Evolutionary conservation across 2,329 filamentous ascomycete species (phyloP), one percentile per base, ranked within the genome.

Genomic region (Teratosphaeriaceae sp.): DNA sequence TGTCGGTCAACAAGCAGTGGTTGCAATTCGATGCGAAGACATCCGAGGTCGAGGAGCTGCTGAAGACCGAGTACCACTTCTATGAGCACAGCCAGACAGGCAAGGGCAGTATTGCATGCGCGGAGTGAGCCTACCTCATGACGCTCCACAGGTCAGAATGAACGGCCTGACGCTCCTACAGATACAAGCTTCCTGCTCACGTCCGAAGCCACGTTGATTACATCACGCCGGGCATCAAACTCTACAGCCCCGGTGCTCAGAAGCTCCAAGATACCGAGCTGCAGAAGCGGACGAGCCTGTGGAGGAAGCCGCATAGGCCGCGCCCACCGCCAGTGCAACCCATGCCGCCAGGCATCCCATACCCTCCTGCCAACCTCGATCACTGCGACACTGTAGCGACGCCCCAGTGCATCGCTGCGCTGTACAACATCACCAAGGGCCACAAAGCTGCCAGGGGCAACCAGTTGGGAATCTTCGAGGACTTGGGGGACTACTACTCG

Each of bases 11-110:
- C 44, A 46, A 49, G 38, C 53, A 68, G 55, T 72, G 67, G 68
- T 50, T 72, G 31, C 64, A 68, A 48, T 68, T 72, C 36, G 65
- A 71, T 48, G 64, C 65, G 8, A 57, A 61, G 2, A 62, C 62
- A 7, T 45, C 50, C 4, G 60, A 72, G 38, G 62, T 62, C 2
- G 69, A 72, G 22, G 45, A 45, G 20, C 53, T 72, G 3, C 54
- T 71, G 15, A 58, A 62, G 49, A 60, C 66, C 41, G 77, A 80
- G 49, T 79, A 74, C 39, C 75, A 79, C 43, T 69, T 79, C 26
- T 74, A 76, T 46, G 78, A 83, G 57, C 75, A 80, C 59, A 71
- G 71, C 11, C 62, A 71, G 5, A 62, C 74, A 35, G 77, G 72
- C 1, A 59, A 58, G 24, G 56, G 58, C 39, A 62, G 64, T 30